phyloP scores from a whole-genome alignment of 306 rosid genomes.

The Rosa lucieae region DNA sequence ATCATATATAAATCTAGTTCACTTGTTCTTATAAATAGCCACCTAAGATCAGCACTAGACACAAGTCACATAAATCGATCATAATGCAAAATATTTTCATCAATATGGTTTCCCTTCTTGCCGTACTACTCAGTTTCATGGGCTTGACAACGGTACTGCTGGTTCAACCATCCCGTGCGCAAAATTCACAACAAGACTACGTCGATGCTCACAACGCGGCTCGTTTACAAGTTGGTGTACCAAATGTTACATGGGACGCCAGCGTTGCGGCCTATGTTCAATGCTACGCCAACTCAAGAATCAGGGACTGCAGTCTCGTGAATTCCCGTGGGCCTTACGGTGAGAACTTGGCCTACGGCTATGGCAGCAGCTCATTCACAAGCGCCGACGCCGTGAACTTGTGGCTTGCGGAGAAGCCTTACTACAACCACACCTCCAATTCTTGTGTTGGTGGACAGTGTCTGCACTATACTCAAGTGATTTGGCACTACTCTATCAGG shows the following conservation, averaged over 20 bases:
- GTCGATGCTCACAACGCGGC: conserved; percentile 36
- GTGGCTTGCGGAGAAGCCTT: conserved; percentile 40
- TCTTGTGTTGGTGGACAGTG: conserved; percentile 34
- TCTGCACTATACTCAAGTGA: conserved; percentile 43
- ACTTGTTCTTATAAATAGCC: conserved; percentile 9
- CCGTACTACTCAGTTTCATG: too few relatives aligned
- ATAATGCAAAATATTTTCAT: neutral
- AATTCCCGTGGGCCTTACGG: conserved; percentile 37
- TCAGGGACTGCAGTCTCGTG: conserved; percentile 23
- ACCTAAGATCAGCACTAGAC: too few relatives aligned
- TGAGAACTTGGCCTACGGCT: conserved; percentile 32
- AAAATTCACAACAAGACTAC: conserved; percentile 42
- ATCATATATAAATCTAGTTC: neutral
- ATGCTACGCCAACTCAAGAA: conserved; percentile 21
- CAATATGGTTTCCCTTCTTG: neutral
- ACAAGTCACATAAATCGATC: neutral
- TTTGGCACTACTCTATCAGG: conserved; percentile 37
- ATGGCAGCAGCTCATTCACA: conserved; percentile 19
- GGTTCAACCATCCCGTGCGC: conserved; percentile 19
- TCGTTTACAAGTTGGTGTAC: conserved; percentile 13
- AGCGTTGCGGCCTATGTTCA: conserved; percentile 25
- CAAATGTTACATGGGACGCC: conserved; percentile 20
- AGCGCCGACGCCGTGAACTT: conserved; percentile 21
- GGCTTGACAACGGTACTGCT: too few relatives aligned
- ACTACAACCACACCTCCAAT: conserved; percentile 35